Base-by-base conservation (phyloP, 106 monocot species). In the Apostasia ramifera region DNA sequence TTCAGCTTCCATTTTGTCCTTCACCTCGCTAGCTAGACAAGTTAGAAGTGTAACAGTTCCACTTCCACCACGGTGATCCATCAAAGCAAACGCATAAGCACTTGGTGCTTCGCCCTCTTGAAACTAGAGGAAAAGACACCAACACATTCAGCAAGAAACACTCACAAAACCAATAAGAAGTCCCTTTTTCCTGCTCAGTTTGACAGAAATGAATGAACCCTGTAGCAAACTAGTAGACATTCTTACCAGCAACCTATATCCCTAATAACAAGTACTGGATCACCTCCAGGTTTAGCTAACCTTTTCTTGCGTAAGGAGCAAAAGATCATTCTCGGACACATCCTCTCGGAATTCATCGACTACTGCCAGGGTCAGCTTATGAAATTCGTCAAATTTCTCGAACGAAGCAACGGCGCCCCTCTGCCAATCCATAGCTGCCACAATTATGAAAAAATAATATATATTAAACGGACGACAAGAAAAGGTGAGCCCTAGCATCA, bases 261-360 rank as follows among this genome's bases (percentile, higher is more conserved):
- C 26, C 26, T 26, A 26, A 26, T 26, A 26, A 26, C 26, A 26
- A 26, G 26, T 26, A 26, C 26, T 26, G 26, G 26, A 26, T 26
- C 26, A 26, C 26, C 26, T 26, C 26, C 26, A 26, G 26, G 26
- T 26, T 26, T 26, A 26, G 48, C 47, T 8, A 56, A 97, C 95
- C 92, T 98, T 77, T 42, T 85, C 78, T 52, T 66, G 80, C 2
- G 93, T 83, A 47, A 98, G 78, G 8, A 98, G 79, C 71, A 98
- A 70, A 43, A 98, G 85, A 80, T 98, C 98, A 47, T 98, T 98
- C 59, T 98, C 98, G 0, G 90, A 85, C 41, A 90, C 78, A 41
- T 71, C 63, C 40, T 85, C 81, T 8, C 76, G 82, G 39, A 87
- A 83, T 38, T 81, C 81, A 54, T 98, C 93, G 6, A 72, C 66